phyloP scores from a whole-genome alignment of 2,329 filamentous ascomycete species.

The Fusarium sp. region DNA sequence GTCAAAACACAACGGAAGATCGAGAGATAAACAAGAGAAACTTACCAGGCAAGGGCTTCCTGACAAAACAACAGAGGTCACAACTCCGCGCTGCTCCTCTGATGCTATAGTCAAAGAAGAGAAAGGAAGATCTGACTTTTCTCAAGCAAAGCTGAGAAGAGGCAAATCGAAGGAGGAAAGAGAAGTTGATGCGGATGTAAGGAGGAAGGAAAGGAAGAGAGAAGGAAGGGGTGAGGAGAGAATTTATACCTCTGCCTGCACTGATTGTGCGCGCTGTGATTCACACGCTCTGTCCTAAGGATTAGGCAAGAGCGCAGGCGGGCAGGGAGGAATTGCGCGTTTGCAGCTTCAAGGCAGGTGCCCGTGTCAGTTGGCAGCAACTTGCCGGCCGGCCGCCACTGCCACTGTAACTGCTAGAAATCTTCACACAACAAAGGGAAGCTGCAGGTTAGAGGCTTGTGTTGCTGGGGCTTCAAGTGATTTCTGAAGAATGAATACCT shows the following conservation, averaged over 20 bases:
- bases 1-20: not conserved
- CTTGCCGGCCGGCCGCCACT: conserved; percentile 15
- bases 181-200: not conserved
- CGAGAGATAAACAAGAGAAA: not conserved
- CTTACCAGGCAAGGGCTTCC: conserved; percentile 18
- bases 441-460: not conserved
- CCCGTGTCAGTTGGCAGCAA: conserved; percentile 9
- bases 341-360: conserved; percentile 19
- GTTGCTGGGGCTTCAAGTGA: no score
- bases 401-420: conserved; percentile 10
- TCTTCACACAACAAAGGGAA: not conserved
- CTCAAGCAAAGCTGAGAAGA: not conserved
- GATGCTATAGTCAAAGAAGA: not conserved
- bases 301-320: not conserved
- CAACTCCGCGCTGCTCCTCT: conserved; percentile 35
- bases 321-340: not conserved
- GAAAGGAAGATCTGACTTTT: not conserved
- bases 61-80: conserved; percentile 10
- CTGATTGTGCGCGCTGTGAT: conserved; percentile 7
- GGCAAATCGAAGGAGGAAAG: not conserved
- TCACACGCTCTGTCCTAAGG: not conserved
- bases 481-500: not conserved
- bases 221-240: not conserved
- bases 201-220: conserved; percentile 8
- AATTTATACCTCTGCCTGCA: conserved; percentile 17